Base-by-base conservation (phyloP, 768 basidiomycete species). In the Phaffia australis region DNA sequence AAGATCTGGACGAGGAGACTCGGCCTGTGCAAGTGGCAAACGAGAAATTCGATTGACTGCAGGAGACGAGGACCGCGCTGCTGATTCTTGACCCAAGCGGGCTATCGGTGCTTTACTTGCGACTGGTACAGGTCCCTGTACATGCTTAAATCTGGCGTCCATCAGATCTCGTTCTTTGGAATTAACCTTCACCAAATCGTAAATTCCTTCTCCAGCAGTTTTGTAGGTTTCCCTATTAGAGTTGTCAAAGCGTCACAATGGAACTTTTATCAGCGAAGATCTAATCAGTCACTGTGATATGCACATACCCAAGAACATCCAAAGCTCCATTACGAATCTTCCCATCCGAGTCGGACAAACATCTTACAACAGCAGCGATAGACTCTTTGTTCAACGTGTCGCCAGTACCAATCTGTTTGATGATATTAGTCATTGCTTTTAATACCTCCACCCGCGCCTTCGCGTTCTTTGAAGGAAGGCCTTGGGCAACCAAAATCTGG, bases 81-180 rank as follows among this genome's bases (percentile, higher is more conserved):
- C 35, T 3, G 15, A 47, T 50, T 62, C 56, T 19, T 58, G 0
- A 60, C 69, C 52, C 54, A 21, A 29, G 66, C 60, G 55, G 23
- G n/a, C 23, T 14, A 59, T 2, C 0, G 65, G 51, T 5, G 52
- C 46, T 18, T 54, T 50, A 4, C 64, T 32, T 1, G 68, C 64
- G 3, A 63, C 47, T 0, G 71, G 55, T 1, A 70, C 66, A 1
- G 69, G 32, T 29, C 62, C 35, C 64, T 70, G 56, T 54, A 63
- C 1, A 65, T 57, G 71, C 69, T 75, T 75, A 32, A 95, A 78
- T 9, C 89, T 83, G 73, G 93, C 92, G 75, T 94, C 91, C 35
- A 95, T 81, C 72, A 92, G 89, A 11, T 89, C 90, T 73, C 88
- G 91, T 73, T 93, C 91, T 75, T 94, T 94, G 5, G 87, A 79